A percentile compares a stretch with the other conserved stretches of the same genome.
Conservation (phyloP, 495 filamentous ascomycete genomes). For the Platismatia glauca region DNA sequence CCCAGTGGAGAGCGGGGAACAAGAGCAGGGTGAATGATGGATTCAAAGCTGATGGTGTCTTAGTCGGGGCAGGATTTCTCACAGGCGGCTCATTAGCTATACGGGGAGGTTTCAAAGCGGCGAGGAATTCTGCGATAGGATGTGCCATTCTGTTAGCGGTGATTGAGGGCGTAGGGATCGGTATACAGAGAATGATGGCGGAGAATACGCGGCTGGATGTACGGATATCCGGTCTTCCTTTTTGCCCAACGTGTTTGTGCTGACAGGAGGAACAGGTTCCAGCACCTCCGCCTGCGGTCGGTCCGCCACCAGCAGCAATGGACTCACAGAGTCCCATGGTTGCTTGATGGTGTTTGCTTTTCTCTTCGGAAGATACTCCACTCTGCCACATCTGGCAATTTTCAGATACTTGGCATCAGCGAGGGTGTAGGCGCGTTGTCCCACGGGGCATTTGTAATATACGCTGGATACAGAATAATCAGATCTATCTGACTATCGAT, state of each 20-base stretch:
- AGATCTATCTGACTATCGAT: not conserved
- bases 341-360: slow-evolving; percentile 14
- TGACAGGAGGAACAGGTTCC: slow-evolving; percentile 14
- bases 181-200: slow-evolving; percentile 93
- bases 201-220: slow-evolving; percentile 82
- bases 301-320: slow-evolving; percentile 11
- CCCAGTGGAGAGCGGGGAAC: slow-evolving; percentile 6
- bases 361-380: slow-evolving; percentile 15
- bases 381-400: slow-evolving; percentile 17
- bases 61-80: slow-evolving; percentile 87
- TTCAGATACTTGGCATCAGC: not conserved
- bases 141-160: slow-evolving; percentile 90
- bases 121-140: slow-evolving; percentile 88
- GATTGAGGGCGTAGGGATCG: slow-evolving; percentile 96
- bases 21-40: not conserved
- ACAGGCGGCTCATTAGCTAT: slow-evolving; percentile 88
- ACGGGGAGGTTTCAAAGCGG: slow-evolving; percentile 79
- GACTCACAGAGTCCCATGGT: slow-evolving; percentile 21
- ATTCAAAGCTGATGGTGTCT: not conserved
- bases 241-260: not conserved
- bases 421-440: not conserved
- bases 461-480: not conserved
- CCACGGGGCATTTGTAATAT: not conserved
- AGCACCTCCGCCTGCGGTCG: slow-evolving; percentile 20
- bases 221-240: slow-evolving; percentile 17